Evolutionary conservation across 441 rosid genomes (phyloP), one percentile per base, ranked within the genome.

Genomic region (Biscutella auriculata): DNA sequence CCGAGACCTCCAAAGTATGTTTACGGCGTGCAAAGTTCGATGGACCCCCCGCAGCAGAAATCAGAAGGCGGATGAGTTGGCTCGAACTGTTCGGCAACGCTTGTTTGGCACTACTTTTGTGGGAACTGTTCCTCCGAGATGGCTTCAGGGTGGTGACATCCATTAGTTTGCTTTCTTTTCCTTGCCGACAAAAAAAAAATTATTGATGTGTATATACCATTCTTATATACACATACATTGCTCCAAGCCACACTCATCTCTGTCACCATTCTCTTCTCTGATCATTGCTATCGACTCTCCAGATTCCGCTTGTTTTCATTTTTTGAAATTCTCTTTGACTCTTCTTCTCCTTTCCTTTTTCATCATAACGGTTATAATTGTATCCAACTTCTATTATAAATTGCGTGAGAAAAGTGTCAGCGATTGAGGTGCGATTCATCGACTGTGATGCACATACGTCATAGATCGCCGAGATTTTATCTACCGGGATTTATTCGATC

Each of bases 231-330:
- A 35, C 10, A 21, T n/a, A 51, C 27, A n/a, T 62, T 52, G 33
- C 51, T 29, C 45, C 12, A 6, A 50, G 14, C 6, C 19, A 19
- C 15, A 54, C 15, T 49, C 15, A 35, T 44, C 53, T 53, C 30
- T 64, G 28, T 55, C 62, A 34, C 21, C 25, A 48, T 19, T 36
- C 55, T 47, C 35, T 4, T 46, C 28, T 5, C 37, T 8, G 34
- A 63, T 63, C 61, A 45, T 40, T 55, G 37, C 49, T 36, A 49
- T 55, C 68, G 56, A 55, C 49, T 63, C 68, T 46, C 28, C 56
- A 46, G 62, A 53, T 53, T 63, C 61, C 40, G 68, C 68, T 54
- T 45, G 16, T 44, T 53, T 37, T 36, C 68, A 36, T 43, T 63
- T 55, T 47, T n/a, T n/a, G 29, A 64, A 64, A 41, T 7, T 55